A percentile compares a stretch with the other conserved stretches of the same genome.
Conservation (phyloP, 2,329 filamentous ascomycete genomes). For the Colletotrichum endophyticum region DNA sequence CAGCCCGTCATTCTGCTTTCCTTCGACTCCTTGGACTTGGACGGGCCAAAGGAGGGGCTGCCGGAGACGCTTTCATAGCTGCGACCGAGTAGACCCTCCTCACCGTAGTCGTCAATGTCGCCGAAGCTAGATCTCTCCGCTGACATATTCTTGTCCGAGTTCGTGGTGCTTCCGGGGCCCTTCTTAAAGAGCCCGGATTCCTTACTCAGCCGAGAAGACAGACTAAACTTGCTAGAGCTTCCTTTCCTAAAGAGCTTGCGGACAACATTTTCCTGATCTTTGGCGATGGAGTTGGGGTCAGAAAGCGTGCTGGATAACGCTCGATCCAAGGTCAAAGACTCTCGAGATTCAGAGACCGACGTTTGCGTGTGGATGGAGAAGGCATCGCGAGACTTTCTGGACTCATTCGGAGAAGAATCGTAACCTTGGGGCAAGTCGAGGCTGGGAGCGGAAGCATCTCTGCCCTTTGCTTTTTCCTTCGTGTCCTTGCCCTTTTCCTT, state of each 20-base stretch:
- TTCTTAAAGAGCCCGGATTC: slow-evolving; percentile 64
- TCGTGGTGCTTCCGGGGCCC: slow-evolving; percentile 59
- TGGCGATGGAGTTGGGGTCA: slow-evolving; percentile 51
- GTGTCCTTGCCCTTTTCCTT: slow-evolving; percentile 37
- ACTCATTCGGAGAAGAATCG: slow-evolving; percentile 57
- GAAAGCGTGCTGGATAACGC: slow-evolving; percentile 62
- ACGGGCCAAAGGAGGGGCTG: slow-evolving; percentile 60
- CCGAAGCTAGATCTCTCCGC: slow-evolving; percentile 64
- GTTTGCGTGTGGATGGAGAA: slow-evolving; percentile 62
- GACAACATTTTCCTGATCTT: slow-evolving; percentile 62
- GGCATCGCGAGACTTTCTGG: slow-evolving; percentile 60
- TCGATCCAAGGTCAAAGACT: slow-evolving; percentile 61
- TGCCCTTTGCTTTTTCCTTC: slow-evolving; percentile 39
- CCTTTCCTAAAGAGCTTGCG: slow-evolving; percentile 69
- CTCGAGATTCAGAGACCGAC: slow-evolving; percentile 62
- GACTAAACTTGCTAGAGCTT: slow-evolving; percentile 69
- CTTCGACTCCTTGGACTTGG: slow-evolving; percentile 49
- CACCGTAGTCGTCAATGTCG: slow-evolving; percentile 57
- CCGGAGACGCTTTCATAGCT: slow-evolving; percentile 62
- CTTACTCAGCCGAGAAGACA: slow-evolving; percentile 61
- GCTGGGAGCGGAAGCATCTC: slow-evolving; percentile 39
- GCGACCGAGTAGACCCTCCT: slow-evolving; percentile 50
- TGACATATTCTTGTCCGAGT: slow-evolving; percentile 62
- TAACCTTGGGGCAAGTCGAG: slow-evolving; percentile 41
- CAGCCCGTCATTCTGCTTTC: slow-evolving; percentile 56